Evolutionary conservation across 2,329 filamentous ascomycete species (phyloP).

Genomic region (Fusarium sp.): DNA sequence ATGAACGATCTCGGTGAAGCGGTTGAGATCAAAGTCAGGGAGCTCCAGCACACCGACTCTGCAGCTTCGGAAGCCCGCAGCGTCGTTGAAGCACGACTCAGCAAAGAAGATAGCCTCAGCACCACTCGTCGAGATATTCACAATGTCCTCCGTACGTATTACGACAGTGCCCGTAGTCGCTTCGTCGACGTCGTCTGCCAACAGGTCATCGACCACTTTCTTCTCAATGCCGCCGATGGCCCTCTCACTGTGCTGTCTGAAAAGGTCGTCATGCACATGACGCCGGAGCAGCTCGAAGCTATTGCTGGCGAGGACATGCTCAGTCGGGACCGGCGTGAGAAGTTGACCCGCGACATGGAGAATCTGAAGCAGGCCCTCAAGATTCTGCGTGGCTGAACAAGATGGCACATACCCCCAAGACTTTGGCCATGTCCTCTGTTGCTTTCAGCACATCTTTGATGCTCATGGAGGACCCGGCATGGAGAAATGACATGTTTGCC

Average conservation of each 20-base stretch:
- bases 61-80: no score
- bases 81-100: not conserved
- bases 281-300: conserved; percentile 53
- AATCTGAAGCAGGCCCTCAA: conserved; percentile 53
- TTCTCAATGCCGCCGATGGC: conserved; percentile 59
- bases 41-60: no score
- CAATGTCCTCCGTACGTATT: conserved; percentile 68
- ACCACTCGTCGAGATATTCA: conserved; percentile 62
- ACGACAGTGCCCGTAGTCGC: conserved; percentile 66
- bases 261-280: no score
- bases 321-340: conserved; percentile 52
- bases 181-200: conserved; percentile 71
- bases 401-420: no score
- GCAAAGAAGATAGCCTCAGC: conserved; percentile 38
- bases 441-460: not conserved
- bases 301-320: conserved; percentile 67
- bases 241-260: conserved; percentile 61
- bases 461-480: not conserved
- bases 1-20: no score
- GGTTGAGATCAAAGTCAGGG: no score
- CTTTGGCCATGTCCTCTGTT: no score
- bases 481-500: not conserved
- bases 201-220: conserved; percentile 63
- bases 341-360: conserved; percentile 56
- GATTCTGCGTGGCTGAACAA: conserved; percentile 32